phyloP scores from a whole-genome alignment of 768 basidiomycete species.

The Serendipita indica region DNA sequence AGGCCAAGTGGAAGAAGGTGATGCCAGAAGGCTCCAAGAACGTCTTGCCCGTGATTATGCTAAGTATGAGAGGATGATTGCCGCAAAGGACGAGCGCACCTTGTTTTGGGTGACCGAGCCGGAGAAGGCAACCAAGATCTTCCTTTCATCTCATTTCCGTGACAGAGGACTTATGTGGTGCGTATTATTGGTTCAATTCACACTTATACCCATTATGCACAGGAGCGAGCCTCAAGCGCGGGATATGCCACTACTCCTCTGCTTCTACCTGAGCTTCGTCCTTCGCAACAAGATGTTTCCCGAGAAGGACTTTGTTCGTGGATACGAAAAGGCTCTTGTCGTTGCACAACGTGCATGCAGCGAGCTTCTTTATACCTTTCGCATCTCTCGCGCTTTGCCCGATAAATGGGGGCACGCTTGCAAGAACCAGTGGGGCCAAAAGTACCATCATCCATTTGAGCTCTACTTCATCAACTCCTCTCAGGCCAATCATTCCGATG shows the following conservation, averaged over 20 bases:
- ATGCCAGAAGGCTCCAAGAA: no score
- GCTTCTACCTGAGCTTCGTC: constrained; percentile 49
- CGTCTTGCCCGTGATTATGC: no score
- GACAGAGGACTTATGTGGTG: constrained; percentile 58
- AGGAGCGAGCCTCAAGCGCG: constrained; percentile 37
- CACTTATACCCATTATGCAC: neutral
- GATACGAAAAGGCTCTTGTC: constrained; percentile 32
- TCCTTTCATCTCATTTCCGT: constrained; percentile 55
- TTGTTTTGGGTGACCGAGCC: constrained; percentile 47
- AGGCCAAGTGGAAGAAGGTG: neutral
- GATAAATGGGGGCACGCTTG: constrained; percentile 39
- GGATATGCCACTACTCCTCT: constrained; percentile 37
- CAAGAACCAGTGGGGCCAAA: constrained; percentile 30
- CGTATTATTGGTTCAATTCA: constrained; percentile 14
- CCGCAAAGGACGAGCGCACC: constrained; percentile 23
- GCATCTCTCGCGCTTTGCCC: constrained; percentile 32
- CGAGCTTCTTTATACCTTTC: constrained; percentile 38
- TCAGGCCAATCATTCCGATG: neutral
- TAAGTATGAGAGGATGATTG: no score
- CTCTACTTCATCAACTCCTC: neutral
- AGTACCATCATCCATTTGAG: neutral
- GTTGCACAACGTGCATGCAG: constrained; percentile 29
- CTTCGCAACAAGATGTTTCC: constrained; percentile 39
- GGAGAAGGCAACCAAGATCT: constrained; percentile 40
- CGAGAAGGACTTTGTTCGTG: constrained; percentile 32